Conservation (phyloP, 2,329 filamentous ascomycete genomes). For the Colletotrichum sp. region DNA sequence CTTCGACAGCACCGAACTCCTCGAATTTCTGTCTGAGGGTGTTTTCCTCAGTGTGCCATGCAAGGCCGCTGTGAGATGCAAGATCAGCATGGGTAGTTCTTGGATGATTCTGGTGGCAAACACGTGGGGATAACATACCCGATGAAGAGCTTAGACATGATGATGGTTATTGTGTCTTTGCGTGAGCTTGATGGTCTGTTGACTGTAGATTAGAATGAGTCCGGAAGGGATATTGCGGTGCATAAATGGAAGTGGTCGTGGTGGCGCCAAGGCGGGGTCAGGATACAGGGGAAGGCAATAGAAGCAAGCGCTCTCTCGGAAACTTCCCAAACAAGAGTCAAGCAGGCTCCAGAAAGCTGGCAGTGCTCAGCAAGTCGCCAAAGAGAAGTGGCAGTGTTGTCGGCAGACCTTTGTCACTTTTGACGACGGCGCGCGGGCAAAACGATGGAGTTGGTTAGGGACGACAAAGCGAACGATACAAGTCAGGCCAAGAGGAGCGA, state of each 20-base stretch:
- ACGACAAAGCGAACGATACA: slow-evolving; percentile 12
- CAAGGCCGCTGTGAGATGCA: slow-evolving; percentile 74
- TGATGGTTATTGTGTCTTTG: slow-evolving; percentile 28
- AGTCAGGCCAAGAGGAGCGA: background rate
- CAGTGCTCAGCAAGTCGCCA: background rate
- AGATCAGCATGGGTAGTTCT: slow-evolving; percentile 12
- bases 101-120: background rate
- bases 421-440: background rate
- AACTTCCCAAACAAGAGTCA: slow-evolving; percentile 7
- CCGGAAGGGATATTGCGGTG: slow-evolving; percentile 11
- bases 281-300: background rate
- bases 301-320: background rate
- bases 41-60: slow-evolving; percentile 95
- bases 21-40: slow-evolving; percentile 91
- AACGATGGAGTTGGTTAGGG: background rate
- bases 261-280: slow-evolving; percentile 14
- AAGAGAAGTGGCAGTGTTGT: slow-evolving; percentile 13
- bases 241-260: slow-evolving; percentile 15
- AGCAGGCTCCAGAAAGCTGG: background rate
- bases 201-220: background rate
- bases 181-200: background rate
- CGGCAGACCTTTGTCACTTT: slow-evolving; percentile 12
- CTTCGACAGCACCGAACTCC: slow-evolving; percentile 88
- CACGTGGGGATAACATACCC: slow-evolving; percentile 65
- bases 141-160: slow-evolving; percentile 94